Evolutionary conservation across 148 eudicot species (phyloP), one percentile per base, ranked within the genome.

Genomic region (Vaccinium macrocarpon): DNA sequence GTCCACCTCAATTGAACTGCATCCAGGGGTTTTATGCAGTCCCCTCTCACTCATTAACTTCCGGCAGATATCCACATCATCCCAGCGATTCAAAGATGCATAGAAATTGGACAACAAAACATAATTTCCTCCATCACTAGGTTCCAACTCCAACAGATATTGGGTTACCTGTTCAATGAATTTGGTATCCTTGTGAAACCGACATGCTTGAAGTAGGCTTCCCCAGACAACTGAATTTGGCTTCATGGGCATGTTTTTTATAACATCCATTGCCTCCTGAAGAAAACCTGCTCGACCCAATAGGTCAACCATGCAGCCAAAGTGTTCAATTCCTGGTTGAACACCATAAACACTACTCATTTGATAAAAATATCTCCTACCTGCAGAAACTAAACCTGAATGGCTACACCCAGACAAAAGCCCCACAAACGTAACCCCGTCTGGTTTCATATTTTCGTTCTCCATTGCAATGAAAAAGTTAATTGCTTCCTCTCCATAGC

Each of bases 1-100:
- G 61, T 86, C 85, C 64, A 91, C 72, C 90, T 91, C 92, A 27
- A 90, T 84, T 56, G 92, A 88, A 79, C 92, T 90, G 83, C 90
- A 87, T 81, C 92, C 93, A 12, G 90, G 90, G 38, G 84, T 88
- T 85, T 89, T 91, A 52, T 53, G 87, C 68, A 82, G 87, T 71
- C 82, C 84, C 68, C 51, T 59, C 42, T 77, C 88, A 32, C 42
- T 85, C 81, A 90, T 87, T 84, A 87, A 70, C 82, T 85, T 86
- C 82, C 92, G 61, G 81, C 84, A 86, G 21, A 32, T 56, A 79
- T 79, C 85, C 81, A 90, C 91, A 79, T 84, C 84, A 80, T 71
- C 76, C 91, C 89, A 89, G 8, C 86, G 81, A 72, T 87, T 88
- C 68, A 82, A 76, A 51, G 89, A 85, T 19, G 90, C 90, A 14